Base-by-base conservation (phyloP, 371 early-diverging fungal genomes). In the Mortierella sp. region DNA sequence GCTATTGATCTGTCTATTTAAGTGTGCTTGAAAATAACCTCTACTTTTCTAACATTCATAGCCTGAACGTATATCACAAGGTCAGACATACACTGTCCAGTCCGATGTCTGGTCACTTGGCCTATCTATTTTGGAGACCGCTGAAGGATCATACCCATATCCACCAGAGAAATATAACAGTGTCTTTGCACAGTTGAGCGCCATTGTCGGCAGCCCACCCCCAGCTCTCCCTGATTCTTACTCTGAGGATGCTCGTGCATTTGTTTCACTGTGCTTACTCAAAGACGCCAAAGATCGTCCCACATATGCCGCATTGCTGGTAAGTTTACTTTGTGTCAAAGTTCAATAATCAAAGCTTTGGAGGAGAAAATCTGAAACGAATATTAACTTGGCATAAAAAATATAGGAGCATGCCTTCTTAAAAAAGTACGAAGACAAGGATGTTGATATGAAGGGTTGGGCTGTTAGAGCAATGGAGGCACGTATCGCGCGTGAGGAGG, bases 31-130 rank as follows among this genome's bases (percentile, higher is more conserved):
- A 32, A n/a, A 56, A 31, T 56, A 56, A 56, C 32, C 28, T 54
- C 28, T 34, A 19, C 45, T 62, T 3, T 57, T 58, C 61, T 49
- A 17, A 26, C 13, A 17, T 42, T 47, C 15, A 43, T 84, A 93
- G 92, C 95, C 95, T 42, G 95, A 95, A 74, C 92, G 95, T 59
- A 94, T 94, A 49, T 89, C 87, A 31, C 83, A 89, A 35, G 87
- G 89, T 5, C 84, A 86, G 29, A 73, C 86, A 5, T 94, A 94
- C 74, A 91, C 93, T 0, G 92, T 93, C 2, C 89, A 92, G 64
- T 93, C 95, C 22, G 96, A 96, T 81, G 91, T 96, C 12, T 96
- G 95, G 95, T 94, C 93, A 31, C 90, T 98, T 37, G 98, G 99
- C 8, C 88, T 98, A 53, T 96, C 99, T 22, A 90, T 98, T 69